phyloP scores from a whole-genome alignment of 768 basidiomycete species.

The Boletus insuetus region DNA sequence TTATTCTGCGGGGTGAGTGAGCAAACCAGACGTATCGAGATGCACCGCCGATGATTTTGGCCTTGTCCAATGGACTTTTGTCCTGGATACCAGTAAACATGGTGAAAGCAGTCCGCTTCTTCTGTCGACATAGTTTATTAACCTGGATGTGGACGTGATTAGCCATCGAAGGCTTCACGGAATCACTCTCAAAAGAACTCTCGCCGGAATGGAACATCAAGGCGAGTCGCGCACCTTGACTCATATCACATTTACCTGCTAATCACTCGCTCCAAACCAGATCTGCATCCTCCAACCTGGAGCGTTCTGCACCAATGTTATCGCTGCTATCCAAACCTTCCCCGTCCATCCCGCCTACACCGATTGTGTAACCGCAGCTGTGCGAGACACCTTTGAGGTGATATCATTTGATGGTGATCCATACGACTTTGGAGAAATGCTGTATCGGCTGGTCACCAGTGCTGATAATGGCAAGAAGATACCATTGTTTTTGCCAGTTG shows the following conservation, averaged over 20 bases:
- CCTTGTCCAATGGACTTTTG: not conserved
- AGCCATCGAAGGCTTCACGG: constrained; percentile 13
- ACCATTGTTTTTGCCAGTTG: constrained; percentile 8
- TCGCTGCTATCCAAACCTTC: not conserved
- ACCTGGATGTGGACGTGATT: not conserved
- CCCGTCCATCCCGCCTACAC: constrained; percentile 10
- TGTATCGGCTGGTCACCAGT: not conserved
- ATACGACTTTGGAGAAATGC: constrained; percentile 9
- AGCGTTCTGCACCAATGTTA: constrained; percentile 12
- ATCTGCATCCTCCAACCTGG: constrained; percentile 20
- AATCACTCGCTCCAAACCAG: not conserved
- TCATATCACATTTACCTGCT: too few species aligned
- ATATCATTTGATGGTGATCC: constrained; percentile 9
- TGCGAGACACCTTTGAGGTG: constrained; percentile 1
- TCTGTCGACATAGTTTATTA: not conserved
- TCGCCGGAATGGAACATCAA: constrained; percentile 20
- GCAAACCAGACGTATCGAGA: too few species aligned
- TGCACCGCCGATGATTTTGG: not conserved
- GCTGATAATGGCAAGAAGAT: not conserved
- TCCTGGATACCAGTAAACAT: constrained; percentile 7
- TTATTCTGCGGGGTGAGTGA: constrained; percentile 12
- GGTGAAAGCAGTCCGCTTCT: not conserved
- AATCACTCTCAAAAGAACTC: constrained; percentile 14
- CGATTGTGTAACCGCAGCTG: not conserved
- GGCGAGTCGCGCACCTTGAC: not conserved